phyloP scores from a whole-genome alignment of 805 yeast species.

The Kazachstania kunashirensis region DNA sequence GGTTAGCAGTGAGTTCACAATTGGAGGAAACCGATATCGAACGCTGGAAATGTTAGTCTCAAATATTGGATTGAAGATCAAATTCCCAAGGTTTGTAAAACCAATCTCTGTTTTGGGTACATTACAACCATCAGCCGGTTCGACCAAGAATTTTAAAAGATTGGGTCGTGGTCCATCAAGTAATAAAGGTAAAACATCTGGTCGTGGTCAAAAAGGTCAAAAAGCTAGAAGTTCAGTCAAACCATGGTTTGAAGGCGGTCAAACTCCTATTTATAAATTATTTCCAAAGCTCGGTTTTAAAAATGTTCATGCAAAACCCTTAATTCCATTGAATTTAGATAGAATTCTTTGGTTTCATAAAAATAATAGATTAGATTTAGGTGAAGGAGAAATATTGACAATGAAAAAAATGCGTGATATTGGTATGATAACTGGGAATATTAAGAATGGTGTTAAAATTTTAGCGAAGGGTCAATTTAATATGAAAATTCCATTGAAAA shows the following conservation, averaged over 20 bases:
- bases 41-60: constrained; percentile 2
- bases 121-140: constrained; percentile 51
- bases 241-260: constrained; percentile 98
- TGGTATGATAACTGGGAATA: constrained; percentile 62
- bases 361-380: constrained; percentile 50
- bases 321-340: constrained; percentile 53
- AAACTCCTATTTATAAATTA: constrained; percentile 77
- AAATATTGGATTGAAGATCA: background rate
- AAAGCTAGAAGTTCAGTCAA: constrained; percentile 89
- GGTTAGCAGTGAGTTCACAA: no score
- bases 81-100: constrained; percentile 1
- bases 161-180: constrained; percentile 96
- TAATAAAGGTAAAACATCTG: constrained; percentile 87
- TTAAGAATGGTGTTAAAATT: constrained; percentile 73
- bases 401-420: constrained; percentile 68
- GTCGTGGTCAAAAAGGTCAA: constrained; percentile 98
- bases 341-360: constrained; percentile 64
- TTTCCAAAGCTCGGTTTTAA: constrained; percentile 86
- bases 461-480: constrained; percentile 54
- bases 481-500: constrained; percentile 50
- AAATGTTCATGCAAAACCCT: constrained; percentile 46
- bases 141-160: constrained; percentile 54
- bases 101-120: constrained; percentile 34
- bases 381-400: constrained; percentile 53
- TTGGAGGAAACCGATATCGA: no score